Conservation (phyloP, 1,284 basidiomycete genomes). For the Tausonia pullulans region DNA sequence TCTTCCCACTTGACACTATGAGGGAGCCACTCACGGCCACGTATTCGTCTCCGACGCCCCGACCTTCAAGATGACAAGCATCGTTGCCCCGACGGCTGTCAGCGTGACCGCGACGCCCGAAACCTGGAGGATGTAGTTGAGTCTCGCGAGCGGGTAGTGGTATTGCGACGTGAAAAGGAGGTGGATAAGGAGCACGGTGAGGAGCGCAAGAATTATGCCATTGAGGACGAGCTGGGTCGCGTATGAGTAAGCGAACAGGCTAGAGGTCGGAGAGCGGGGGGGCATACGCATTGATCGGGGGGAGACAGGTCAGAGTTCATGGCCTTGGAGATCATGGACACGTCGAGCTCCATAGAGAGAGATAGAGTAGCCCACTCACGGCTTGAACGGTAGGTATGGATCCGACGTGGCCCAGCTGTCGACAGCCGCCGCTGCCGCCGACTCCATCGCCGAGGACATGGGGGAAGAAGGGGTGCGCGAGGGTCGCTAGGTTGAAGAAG, state of each 20-base stretch:
- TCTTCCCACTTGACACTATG: no score
- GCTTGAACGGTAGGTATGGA: slow-evolving; percentile 4
- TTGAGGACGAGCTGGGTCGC: slow-evolving; percentile 83
- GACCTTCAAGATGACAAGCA: slow-evolving; percentile 58
- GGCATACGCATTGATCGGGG: background rate
- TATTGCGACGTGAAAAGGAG: slow-evolving; percentile 92
- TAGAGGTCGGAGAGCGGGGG: background rate
- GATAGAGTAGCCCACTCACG: background rate
- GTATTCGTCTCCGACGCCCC: slow-evolving; percentile 49
- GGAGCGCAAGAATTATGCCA: slow-evolving; percentile 77
- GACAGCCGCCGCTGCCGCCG: no score
- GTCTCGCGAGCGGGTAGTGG: slow-evolving; percentile 82
- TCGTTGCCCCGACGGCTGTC: slow-evolving; percentile 60
- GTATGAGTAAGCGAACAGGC: slow-evolving; percentile 53
- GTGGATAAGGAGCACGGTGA: slow-evolving; percentile 78
- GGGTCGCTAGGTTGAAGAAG: no score
- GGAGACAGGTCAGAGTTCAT: background rate
- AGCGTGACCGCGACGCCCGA: slow-evolving; percentile 69
- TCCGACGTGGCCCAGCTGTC: background rate
- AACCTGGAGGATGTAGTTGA: slow-evolving; percentile 84
- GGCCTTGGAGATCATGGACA: no score
- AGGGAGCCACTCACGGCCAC: slow-evolving; percentile 9
- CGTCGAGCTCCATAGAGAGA: background rate
- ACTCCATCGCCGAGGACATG: no score
- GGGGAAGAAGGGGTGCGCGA: no score